Evolutionary conservation across 768 basidiomycete species (phyloP).

Genomic region (Trametes cingulata): DNA sequence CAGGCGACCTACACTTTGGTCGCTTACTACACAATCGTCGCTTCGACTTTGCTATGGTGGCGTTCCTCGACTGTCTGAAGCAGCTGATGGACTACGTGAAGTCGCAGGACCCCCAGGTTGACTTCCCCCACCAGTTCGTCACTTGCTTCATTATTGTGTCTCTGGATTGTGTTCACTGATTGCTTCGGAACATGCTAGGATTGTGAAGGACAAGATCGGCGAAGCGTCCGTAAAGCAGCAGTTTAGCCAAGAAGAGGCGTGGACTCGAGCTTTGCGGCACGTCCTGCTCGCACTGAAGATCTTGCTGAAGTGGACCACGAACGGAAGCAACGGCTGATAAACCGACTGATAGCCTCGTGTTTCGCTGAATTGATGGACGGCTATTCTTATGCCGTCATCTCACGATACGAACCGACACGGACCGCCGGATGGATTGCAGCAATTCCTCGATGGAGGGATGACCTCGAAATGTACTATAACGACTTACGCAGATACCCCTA

Average conservation of each 20-base stretch:
- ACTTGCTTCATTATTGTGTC: neutral
- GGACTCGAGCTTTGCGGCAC: conserved; percentile 92
- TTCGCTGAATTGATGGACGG: too few relatives aligned
- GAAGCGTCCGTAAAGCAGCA: conserved; percentile 93
- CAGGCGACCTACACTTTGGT: conserved; percentile 87
- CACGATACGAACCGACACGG: neutral
- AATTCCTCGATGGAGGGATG: too few relatives aligned
- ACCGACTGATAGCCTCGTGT: conserved; percentile 41
- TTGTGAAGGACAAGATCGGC: conserved; percentile 93
- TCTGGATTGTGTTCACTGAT: neutral
- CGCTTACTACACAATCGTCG: conserved; percentile 91
- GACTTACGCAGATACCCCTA: too few relatives aligned
- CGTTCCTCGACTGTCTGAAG: conserved; percentile 91
- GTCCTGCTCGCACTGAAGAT: conserved; percentile 89
- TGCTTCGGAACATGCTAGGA: conserved; percentile 46
- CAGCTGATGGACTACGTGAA: conserved; percentile 88
- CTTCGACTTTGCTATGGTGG: conserved; percentile 96
- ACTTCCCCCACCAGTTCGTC: conserved; percentile 87
- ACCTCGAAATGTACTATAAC: too few relatives aligned
- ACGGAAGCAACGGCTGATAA: conserved; percentile 63
- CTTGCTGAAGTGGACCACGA: conserved; percentile 84
- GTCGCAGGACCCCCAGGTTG: conserved; percentile 66
- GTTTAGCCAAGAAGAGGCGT: conserved; percentile 92
- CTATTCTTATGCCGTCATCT: neutral
- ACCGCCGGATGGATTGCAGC: too few relatives aligned